Base-by-base conservation (phyloP, 352 stramenopile species). In the Phytophthora hybrid region DNA sequence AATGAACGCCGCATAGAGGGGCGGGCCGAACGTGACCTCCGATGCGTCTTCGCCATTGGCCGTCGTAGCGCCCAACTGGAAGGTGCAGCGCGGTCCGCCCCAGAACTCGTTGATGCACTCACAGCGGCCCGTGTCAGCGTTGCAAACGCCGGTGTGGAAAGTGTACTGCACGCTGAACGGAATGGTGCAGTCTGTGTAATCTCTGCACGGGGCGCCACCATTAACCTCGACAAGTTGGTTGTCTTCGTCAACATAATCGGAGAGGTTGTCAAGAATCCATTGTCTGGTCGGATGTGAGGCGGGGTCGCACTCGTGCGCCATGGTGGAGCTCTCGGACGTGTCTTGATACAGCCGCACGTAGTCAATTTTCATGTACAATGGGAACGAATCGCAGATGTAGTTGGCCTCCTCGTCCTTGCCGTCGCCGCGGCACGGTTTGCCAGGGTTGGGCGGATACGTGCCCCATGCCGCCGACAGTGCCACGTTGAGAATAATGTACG, bases 401-500 rank as follows among this genome's bases (percentile, higher is more conserved):
- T 91, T 92, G 63, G 53, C 60, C 41, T 81, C 66, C 0, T 68
- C 44, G 32, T 84, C 51, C n/a, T 81, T 76, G n/a, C 84, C 86
- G 57, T 92, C 76, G 32, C 84, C 83, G 9, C 87, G 84, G 34
- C 85, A 93, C 1, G 78, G 74, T 29, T 87, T 76, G 21, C 81
- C 85, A 0, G 74, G 68, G 60, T 94, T 92, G 9, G 85, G 85
- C 7, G 86, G 87, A 53, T 75, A 77, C 11, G 86, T 74, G 0
- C 84, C 93, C 96, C 96, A 99, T 65, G 90, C 75, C 19, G 81
- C 79, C 18, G 91, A 97, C 32, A 99, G 72, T 1, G 96, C 96
- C 26, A 97, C 97, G 81, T 98, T 99, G 57, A 99, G 76, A 62
- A 99, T 87, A 67, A 99, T 81, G 78, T 98, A 98, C 80, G 93